These are phyloP conservation scores for Brassica cretica DNA, from an alignment of 345 rosid species.

Conservation along the genomic window DNA sequence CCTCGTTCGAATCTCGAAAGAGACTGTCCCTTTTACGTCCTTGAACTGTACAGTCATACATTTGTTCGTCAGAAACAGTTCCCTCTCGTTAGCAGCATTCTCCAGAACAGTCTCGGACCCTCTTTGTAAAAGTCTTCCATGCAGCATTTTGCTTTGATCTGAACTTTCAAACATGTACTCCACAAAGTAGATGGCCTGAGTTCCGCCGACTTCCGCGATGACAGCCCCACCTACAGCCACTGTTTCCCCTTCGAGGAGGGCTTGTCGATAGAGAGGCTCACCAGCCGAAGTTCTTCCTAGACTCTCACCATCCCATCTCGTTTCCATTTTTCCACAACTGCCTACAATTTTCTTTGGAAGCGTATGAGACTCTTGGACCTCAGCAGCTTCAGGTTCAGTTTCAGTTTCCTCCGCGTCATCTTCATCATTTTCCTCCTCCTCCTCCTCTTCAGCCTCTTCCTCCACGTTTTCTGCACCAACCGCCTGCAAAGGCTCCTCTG, in stretches of 20 bases:
- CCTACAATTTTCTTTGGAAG: slow-evolving; percentile 32
- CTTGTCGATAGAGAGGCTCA: slow-evolving; percentile 54
- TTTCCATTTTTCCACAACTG: slow-evolving; percentile 42
- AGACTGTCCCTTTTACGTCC: slow-evolving; percentile 46
- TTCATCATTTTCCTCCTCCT: slow-evolving; percentile 41
- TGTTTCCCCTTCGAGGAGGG: slow-evolving; percentile 49
- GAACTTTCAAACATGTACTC: slow-evolving; percentile 64
- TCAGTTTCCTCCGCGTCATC: slow-evolving; percentile 47
- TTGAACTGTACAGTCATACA: slow-evolving; percentile 50
- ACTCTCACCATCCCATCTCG: slow-evolving; percentile 56
- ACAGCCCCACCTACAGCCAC: slow-evolving; percentile 57
- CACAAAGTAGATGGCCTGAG: slow-evolving; percentile 55
- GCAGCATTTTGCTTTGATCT: slow-evolving; percentile 56
- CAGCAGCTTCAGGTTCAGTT: slow-evolving; percentile 26
- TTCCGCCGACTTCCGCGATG: slow-evolving; percentile 40
- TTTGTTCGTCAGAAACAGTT: slow-evolving; percentile 56
- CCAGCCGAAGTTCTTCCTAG: slow-evolving; percentile 45
- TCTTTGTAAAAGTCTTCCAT: slow-evolving; percentile 56
- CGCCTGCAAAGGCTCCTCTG: slow-evolving; percentile 50
- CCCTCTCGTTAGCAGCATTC: slow-evolving; percentile 62
- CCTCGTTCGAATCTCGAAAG: slow-evolving; percentile 46
- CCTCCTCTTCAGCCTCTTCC: slow-evolving; percentile 49
- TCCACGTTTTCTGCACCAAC: slow-evolving; percentile 40
- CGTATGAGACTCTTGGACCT: slow-evolving; percentile 37
- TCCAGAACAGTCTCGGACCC: slow-evolving; percentile 66